These are phyloP conservation scores for Aspergillus carbonarius DNA, from an alignment of 2,329 filamentous ascomycete species.

Conservation along the genomic window DNA sequence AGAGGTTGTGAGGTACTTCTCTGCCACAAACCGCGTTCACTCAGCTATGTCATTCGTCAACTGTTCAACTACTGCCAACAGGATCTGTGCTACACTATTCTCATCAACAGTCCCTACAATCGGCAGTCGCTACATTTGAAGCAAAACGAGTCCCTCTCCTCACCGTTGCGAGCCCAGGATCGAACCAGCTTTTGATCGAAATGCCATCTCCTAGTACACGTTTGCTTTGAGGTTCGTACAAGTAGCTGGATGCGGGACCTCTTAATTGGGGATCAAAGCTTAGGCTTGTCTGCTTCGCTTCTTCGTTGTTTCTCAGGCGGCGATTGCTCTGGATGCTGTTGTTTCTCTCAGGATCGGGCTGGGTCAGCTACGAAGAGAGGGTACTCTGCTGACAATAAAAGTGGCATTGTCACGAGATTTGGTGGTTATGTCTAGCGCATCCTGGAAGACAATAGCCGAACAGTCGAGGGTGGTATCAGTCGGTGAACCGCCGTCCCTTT, in stretches of 20 bases:
- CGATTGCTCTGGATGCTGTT: background rate
- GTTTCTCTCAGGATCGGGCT: constrained; percentile 13
- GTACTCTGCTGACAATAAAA: constrained; percentile 12
- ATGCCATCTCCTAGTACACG: background rate
- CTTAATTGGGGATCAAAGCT: constrained; percentile 13
- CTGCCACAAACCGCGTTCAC: constrained; percentile 17
- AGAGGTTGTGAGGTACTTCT: constrained; percentile 13
- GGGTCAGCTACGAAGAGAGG: constrained; percentile 18
- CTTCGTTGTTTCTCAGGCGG: background rate
- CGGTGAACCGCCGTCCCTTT: constrained; percentile 13
- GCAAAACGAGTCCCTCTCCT: constrained; percentile 8
- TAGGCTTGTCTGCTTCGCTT: constrained; percentile 16
- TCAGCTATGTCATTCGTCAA: constrained; percentile 6
- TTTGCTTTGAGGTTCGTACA: background rate
- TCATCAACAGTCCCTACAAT: background rate
- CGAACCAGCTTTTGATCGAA: background rate
- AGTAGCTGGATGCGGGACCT: constrained; percentile 3
- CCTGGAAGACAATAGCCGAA: background rate
- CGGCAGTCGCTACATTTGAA: constrained; percentile 1
- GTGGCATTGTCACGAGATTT: background rate
- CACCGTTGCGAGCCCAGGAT: constrained; percentile 6
- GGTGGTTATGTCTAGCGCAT: background rate
- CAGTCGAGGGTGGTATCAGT: background rate
- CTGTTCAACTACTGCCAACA: constrained; percentile 17
- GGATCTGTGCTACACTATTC: background rate